Conservation (phyloP, 495 filamentous ascomycete species). For the Podospora comata region DNA sequence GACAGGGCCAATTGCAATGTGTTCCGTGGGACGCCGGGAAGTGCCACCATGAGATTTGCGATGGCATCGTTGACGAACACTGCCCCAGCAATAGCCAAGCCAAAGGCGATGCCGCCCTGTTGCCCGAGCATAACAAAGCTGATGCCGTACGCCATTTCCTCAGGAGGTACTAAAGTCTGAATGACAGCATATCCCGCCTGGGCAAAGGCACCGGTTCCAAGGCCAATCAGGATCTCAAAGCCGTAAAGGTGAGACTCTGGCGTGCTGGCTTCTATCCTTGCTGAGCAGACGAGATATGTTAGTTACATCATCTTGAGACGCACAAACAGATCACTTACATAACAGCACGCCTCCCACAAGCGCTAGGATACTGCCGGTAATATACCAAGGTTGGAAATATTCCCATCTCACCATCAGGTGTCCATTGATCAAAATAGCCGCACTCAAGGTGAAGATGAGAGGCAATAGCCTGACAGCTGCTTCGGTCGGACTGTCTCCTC, state of each 20-base stretch:
- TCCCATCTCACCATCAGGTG: constrained; percentile 46
- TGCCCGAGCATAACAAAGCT: constrained; percentile 45
- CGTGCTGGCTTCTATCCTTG: constrained; percentile 21
- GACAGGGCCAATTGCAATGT: background rate
- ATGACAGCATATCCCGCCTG: constrained; percentile 54
- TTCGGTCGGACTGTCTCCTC: constrained; percentile 44
- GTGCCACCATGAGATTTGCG: background rate
- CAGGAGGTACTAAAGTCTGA: constrained; percentile 42
- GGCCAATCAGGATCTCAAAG: constrained; percentile 48
- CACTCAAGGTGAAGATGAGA: constrained; percentile 50
- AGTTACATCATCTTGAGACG: background rate
- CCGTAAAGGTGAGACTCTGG: constrained; percentile 49
- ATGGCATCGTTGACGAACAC: constrained; percentile 7
- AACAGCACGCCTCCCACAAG: constrained; percentile 52
- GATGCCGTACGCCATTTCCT: constrained; percentile 43
- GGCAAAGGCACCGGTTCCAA: constrained; percentile 50
- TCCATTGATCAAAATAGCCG: constrained; percentile 48
- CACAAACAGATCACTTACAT: background rate
- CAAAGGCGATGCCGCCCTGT: constrained; percentile 9
- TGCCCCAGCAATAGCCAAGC: constrained; percentile 15
- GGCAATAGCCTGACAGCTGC: constrained; percentile 59
- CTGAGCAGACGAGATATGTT: background rate
- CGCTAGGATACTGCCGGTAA: constrained; percentile 46
- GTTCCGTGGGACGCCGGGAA: background rate
- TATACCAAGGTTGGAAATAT: constrained; percentile 59